A percentile compares a stretch with the other conserved stretches of the same genome.
Evolutionary conservation across 2,329 filamentous ascomycete species (phyloP).

Genomic region (Claviceps maximensis): DNA sequence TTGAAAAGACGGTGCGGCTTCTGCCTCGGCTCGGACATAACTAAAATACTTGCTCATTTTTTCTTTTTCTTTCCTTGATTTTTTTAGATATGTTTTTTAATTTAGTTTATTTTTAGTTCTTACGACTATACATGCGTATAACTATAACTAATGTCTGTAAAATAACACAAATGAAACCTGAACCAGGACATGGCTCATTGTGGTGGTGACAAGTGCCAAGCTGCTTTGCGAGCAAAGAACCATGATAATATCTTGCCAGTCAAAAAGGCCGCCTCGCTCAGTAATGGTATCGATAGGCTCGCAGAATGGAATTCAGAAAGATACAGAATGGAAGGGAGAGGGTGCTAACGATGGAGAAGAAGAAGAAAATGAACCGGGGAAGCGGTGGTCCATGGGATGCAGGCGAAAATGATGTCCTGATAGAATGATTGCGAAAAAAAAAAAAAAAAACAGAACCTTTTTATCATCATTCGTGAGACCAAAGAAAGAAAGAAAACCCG

Average conservation of each 20-base stretch:
- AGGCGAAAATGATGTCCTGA: neutral
- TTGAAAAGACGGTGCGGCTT: too few relatives aligned
- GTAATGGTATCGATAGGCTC: neutral
- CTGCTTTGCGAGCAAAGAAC: too few relatives aligned
- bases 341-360: neutral
- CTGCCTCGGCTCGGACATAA: too few relatives aligned
- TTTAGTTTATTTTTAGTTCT: too few relatives aligned
- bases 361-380: neutral
- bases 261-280: neutral
- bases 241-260: too few relatives aligned
- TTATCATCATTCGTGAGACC: neutral
- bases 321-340: neutral
- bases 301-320: neutral
- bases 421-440: neutral
- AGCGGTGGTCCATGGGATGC: too few relatives aligned
- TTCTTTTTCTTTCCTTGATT: too few relatives aligned
- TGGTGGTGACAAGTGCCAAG: neutral
- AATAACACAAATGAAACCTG: neutral
- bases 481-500: neutral
- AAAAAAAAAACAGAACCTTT: neutral
- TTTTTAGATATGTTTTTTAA: too few relatives aligned
- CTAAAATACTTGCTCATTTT: too few relatives aligned
- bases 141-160: neutral
- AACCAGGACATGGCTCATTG: neutral
- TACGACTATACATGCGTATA: neutral